A percentile compares a stretch with the other conserved stretches of the same genome.
Evolutionary conservation across 495 filamentous ascomycete species (phyloP).

Genomic region (Rhizodiscina lignyota): DNA sequence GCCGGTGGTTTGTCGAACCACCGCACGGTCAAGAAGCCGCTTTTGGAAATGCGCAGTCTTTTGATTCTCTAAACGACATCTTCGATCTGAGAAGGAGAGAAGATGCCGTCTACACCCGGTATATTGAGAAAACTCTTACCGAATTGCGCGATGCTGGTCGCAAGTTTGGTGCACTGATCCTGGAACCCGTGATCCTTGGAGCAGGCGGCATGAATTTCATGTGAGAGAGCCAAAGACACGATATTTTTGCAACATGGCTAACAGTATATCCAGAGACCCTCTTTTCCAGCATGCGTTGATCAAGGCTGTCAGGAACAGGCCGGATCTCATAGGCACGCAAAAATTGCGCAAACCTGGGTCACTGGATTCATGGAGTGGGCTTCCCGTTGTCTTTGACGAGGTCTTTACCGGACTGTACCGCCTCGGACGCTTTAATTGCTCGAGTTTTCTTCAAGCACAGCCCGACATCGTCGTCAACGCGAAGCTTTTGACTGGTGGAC

Average conservation of each 20-base stretch:
- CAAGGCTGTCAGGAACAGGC: conserved; percentile 39
- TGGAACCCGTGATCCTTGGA: conserved; percentile 61
- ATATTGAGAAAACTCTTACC: conserved; percentile 36
- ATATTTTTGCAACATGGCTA: too few species aligned
- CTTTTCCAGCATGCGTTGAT: conserved; percentile 57
- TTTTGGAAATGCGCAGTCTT: conserved; percentile 28
- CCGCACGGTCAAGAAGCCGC: conserved; percentile 29
- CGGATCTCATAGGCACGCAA: conserved; percentile 28
- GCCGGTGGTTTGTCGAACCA: conserved; percentile 43
- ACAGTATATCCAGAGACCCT: conserved; percentile 37
- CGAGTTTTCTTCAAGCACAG: conserved; percentile 45
- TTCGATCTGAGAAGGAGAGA: conserved; percentile 42
- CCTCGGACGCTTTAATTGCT: conserved; percentile 46
- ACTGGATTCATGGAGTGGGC: conserved; percentile 40
- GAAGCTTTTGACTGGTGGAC: conserved; percentile 61
- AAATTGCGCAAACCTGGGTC: conserved; percentile 1
- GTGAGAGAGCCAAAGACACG: conserved; percentile 34
- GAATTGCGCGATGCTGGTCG: conserved; percentile 32
- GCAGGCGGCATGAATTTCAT: conserved; percentile 65
- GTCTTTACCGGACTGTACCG: conserved; percentile 72
- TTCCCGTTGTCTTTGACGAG: conserved; percentile 64
- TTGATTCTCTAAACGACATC: conserved; percentile 34
- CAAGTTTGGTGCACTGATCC: conserved; percentile 56
- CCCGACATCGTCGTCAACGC: conserved; percentile 62
- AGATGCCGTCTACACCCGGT: conserved; percentile 33